phyloP scores from a whole-genome alignment of 148 eudicot species.

The Amaranthus palmeri region DNA sequence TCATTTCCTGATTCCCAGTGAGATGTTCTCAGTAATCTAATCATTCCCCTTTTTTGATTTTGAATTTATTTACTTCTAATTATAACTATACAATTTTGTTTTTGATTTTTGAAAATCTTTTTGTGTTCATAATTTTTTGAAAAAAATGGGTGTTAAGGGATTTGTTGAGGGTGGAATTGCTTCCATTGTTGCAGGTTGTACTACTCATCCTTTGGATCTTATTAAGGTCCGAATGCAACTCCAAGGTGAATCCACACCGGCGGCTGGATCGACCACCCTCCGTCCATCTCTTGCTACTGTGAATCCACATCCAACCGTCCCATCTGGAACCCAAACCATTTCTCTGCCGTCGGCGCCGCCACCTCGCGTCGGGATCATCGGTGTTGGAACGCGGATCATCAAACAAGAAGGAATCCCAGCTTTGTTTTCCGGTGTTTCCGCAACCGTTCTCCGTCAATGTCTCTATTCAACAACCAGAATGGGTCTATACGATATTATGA shows the following conservation, averaged over 20 bases:
- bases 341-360: slow-evolving; percentile 30
- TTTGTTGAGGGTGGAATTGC: slow-evolving; percentile 75
- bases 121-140: neutral
- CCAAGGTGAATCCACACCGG: slow-evolving; percentile 44
- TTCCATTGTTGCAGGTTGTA: slow-evolving; percentile 57
- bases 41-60: neutral
- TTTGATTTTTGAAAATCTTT: neutral
- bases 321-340: slow-evolving; percentile 10
- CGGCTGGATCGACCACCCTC: slow-evolving; percentile 22
- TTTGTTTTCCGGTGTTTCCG: slow-evolving; percentile 68
- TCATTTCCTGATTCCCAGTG: slow-evolving; percentile 70
- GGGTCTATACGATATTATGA: slow-evolving; percentile 78
- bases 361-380: slow-evolving; percentile 42
- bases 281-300: slow-evolving; percentile 54
- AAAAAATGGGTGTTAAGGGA: slow-evolving; percentile 56
- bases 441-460: slow-evolving; percentile 78
- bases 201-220: slow-evolving; percentile 62
- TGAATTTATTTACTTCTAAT: too few species aligned
- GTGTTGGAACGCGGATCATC: slow-evolving; percentile 43
- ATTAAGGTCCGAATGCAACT: slow-evolving; percentile 80
- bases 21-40: slow-evolving; percentile 31
- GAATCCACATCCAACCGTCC: slow-evolving; percentile 12
- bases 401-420: slow-evolving; percentile 59
- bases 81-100: neutral
- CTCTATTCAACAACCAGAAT: slow-evolving; percentile 82